Conservation (phyloP, 2,329 filamentous ascomycete genomes). For the Beauveria sp. region DNA sequence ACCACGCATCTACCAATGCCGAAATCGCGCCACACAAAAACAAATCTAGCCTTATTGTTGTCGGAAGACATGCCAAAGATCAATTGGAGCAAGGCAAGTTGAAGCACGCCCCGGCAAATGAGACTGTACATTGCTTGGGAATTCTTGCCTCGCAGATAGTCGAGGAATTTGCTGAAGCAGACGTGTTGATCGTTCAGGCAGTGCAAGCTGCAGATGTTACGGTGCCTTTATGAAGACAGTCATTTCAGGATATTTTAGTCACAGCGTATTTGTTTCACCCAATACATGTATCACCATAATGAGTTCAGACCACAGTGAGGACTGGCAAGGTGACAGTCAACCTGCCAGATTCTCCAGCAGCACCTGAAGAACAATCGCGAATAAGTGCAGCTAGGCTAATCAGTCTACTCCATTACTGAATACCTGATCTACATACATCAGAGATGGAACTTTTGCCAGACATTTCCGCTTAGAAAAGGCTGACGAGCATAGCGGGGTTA, state of each 20-base stretch:
- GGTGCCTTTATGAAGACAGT: neutral
- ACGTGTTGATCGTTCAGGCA: constrained; percentile 21
- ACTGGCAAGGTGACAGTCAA: constrained; percentile 28
- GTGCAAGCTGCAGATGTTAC: neutral
- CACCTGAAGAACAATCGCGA: constrained; percentile 25
- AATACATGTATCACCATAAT: too few species aligned
- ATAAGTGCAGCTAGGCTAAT: neutral
- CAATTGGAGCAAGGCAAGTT: constrained; percentile 18
- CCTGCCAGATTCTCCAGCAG: constrained; percentile 36
- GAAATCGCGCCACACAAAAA: neutral
- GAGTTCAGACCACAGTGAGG: constrained; percentile 20
- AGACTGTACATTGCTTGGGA: constrained; percentile 18
- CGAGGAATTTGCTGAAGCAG: constrained; percentile 17
- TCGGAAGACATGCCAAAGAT: constrained; percentile 16
- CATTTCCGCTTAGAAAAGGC: constrained; percentile 4
- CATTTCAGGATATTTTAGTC: neutral
- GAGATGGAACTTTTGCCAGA: too few species aligned
- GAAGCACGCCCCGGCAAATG: constrained; percentile 12
- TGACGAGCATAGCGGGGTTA: constrained; percentile 5
- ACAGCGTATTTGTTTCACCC: neutral
- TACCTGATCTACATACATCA: neutral
- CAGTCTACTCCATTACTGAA: neutral
- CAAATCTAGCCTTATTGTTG: constrained; percentile 17
- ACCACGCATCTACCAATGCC: constrained; percentile 13
- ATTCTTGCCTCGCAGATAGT: constrained; percentile 17